phyloP scores from a whole-genome alignment of 768 basidiomycete genomes.

The Stropharia rugosoannulata region DNA sequence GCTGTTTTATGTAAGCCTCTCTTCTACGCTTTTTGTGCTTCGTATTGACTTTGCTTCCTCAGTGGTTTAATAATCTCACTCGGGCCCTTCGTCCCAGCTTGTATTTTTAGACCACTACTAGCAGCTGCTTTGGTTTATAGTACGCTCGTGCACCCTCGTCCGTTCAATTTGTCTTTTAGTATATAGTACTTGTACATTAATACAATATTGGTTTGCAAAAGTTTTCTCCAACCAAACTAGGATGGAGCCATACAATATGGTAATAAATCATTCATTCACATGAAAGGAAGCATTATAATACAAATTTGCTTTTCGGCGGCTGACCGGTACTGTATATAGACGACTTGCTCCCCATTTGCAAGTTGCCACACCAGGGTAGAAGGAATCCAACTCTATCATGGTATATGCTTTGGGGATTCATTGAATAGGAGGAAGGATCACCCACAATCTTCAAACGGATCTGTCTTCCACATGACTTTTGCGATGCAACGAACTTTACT shows the following conservation, averaged over 20 bases:
- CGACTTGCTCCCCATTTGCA: no score
- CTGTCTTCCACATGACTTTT: no score
- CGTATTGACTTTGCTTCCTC: slow-evolving; percentile 6
- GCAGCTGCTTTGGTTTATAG: no score
- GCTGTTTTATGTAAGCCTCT: slow-evolving; percentile 78
- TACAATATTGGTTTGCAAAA: not conserved
- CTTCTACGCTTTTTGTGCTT: not conserved
- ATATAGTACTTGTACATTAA: not conserved
- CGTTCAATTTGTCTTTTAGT: not conserved
- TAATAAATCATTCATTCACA: not conserved
- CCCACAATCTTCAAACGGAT: no score
- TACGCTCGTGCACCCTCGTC: not conserved
- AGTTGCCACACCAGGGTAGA: no score
- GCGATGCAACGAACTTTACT: no score
- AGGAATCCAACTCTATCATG: no score
- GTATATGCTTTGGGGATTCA: no score
- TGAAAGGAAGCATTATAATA: not conserved
- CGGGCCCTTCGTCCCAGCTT: slow-evolving; percentile 2
- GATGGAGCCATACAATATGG: not conserved
- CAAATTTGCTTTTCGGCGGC: not conserved
- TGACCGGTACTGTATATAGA: not conserved
- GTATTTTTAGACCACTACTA: slow-evolving; percentile 2
- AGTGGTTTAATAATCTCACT: slow-evolving; percentile 26
- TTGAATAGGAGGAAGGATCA: no score
- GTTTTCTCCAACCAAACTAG: not conserved